These are phyloP conservation scores for Setaria viridis DNA, from an alignment of 202 grass and related monocot genomes.

Conservation along the genomic window DNA sequence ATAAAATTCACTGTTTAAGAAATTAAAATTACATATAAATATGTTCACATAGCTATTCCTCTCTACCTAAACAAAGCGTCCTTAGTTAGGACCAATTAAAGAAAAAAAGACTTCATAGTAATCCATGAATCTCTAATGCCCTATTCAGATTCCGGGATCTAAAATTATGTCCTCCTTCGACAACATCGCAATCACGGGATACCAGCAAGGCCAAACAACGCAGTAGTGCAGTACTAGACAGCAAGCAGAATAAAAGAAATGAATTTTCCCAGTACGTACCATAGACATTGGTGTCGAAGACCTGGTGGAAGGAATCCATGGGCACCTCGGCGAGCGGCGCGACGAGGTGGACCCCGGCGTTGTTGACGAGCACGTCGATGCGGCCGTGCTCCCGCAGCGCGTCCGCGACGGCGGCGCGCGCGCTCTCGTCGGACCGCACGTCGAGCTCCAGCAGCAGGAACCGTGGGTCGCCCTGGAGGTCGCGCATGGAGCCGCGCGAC, in stretches of 20 bases:
- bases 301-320: constrained; percentile 65
- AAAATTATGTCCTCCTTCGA: not conserved
- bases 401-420: constrained; percentile 47
- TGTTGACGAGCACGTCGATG: constrained; percentile 96
- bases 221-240: not conserved
- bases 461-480: constrained; percentile 54
- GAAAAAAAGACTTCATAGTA: not conserved
- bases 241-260: not conserved
- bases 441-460: constrained; percentile 71
- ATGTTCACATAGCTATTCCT: not conserved
- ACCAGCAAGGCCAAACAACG: not conserved
- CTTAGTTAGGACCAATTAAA: constrained; percentile 14
- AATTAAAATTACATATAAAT: not conserved
- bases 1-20: not conserved
- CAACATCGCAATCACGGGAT: constrained; percentile 5
- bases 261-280: constrained; percentile 43
- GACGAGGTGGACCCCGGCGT: constrained; percentile 89
- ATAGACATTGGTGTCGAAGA: constrained; percentile 88
- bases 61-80: not conserved
- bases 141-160: constrained; percentile 18
- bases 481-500: constrained; percentile 71
- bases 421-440: constrained; percentile 71
- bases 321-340: constrained; percentile 84
- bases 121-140: not conserved
- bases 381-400: constrained; percentile 56